Percentiles rank a stretch among this genome's conserved stretches.
Evolutionary conservation across 1,284 basidiomycete genomes (phyloP).

Genomic region (Afroboletus lepidellus): DNA sequence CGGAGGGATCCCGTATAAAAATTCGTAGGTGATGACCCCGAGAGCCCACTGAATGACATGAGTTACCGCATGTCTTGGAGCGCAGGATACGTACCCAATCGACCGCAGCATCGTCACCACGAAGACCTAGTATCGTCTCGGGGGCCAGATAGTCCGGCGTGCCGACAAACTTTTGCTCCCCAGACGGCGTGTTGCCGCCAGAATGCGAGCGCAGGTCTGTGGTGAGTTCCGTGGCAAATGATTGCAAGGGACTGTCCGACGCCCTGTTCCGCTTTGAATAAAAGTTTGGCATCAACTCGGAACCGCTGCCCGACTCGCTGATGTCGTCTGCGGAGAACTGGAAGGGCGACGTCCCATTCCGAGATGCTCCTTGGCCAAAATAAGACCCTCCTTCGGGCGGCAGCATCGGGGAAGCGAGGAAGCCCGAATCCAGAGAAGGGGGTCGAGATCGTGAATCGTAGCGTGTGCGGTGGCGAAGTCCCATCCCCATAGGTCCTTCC

Average conservation of each 20-base stretch:
- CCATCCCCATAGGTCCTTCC: slow-evolving; percentile 61
- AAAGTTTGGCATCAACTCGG: slow-evolving; percentile 67
- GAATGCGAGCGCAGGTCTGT: slow-evolving; percentile 73
- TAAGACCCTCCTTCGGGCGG: slow-evolving; percentile 75
- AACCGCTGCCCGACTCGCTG: slow-evolving; percentile 79
- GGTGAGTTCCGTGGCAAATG: slow-evolving; percentile 79
- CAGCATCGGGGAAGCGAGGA: slow-evolving; percentile 70
- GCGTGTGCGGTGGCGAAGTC: slow-evolving; percentile 52
- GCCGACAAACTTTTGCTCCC: slow-evolving; percentile 92
- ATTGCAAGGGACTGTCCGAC: slow-evolving; percentile 74
- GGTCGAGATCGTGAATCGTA: slow-evolving; percentile 70
- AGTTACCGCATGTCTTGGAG: slow-evolving; percentile 9
- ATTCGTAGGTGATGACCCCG: slow-evolving; percentile 98
- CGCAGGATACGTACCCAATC: slow-evolving; percentile 79
- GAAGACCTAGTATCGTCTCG: slow-evolving; percentile 93
- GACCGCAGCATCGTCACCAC: slow-evolving; percentile 92
- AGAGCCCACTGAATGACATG: slow-evolving; percentile 78
- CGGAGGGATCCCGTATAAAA: slow-evolving; percentile 94
- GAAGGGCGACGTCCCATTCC: slow-evolving; percentile 63
- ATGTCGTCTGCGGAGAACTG: slow-evolving; percentile 72
- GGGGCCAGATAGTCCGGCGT: slow-evolving; percentile 97
- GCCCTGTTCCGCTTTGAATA: slow-evolving; percentile 56
- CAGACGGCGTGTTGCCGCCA: slow-evolving; percentile 57
- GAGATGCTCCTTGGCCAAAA: slow-evolving; percentile 68
- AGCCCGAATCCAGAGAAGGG: slow-evolving; percentile 81